Evolutionary conservation across 1,284 basidiomycete genomes (phyloP), one percentile per base, ranked within the genome.

Genomic region (Stereum hirsutum): DNA sequence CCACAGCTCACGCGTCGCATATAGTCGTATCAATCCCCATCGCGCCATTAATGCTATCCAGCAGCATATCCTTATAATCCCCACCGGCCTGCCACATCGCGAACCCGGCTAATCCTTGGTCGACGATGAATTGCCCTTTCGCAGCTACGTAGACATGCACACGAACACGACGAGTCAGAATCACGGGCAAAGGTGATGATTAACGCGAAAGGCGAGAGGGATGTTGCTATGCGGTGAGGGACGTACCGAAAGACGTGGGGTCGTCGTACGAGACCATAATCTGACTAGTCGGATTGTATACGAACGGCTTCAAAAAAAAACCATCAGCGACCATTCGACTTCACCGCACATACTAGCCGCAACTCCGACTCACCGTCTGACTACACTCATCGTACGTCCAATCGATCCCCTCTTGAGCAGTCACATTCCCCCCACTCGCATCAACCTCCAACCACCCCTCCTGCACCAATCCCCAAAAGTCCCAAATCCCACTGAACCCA

Each of bases 41-140:
- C 8, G 36, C 38, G 4, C 28, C 28, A 3, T 27, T 43, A 43
- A 78, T 72, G 11, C 72, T 60, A 41, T 68, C 58, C 4, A 76
- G 52, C 5, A 80, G 60, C 36, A 74, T 67, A 52, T 76, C 63
- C 10, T 68, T 52, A 20, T 51, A 67, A 53, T 78, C 76, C 5
- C 74, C 74, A 5, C 60, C 69, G 25, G 69, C 60, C 49, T 76
- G 65, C 74, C 74, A 78, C 57, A 77, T 68, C 1, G 72, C 61
- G 47, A 78, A 78, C 3, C 77, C 77, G 23, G 59, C 64, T 5
- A 78, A 57, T 1, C 64, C 62, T 1, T 59, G 54, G 10, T 62
- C 51, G 34, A 46, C 46, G 44, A 65, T 65, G 47, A 56, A 65
- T 7, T 54, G 17, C 7, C 61, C 61, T 47, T 64, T 63, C 7